phyloP scores from a whole-genome alignment of 1,284 basidiomycete species.

The Peniophora sp. region DNA sequence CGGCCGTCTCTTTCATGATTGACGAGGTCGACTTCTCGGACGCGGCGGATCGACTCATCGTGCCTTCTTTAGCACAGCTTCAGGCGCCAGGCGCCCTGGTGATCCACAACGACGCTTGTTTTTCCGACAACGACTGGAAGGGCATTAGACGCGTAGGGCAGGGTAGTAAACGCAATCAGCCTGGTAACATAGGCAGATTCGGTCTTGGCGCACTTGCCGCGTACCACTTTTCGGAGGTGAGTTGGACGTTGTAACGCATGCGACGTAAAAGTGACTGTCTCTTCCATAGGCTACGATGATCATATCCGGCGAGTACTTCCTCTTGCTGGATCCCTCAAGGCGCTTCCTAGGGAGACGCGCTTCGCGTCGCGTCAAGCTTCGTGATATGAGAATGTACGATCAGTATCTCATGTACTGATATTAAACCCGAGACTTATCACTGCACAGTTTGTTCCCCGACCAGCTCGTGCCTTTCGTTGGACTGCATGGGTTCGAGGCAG shows the following conservation, averaged over 20 bases:
- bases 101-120: conserved; percentile 34
- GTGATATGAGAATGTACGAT: conserved; percentile 21
- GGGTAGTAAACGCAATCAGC: conserved; percentile 31
- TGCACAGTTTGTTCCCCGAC: conserved; percentile 29
- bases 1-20: conserved; percentile 27
- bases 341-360: conserved; percentile 17
- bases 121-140: conserved; percentile 32
- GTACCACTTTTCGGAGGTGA: conserved; percentile 42
- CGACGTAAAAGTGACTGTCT: neutral
- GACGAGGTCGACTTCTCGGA: conserved; percentile 18
- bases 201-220: conserved; percentile 40
- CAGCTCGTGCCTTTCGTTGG: conserved; percentile 31
- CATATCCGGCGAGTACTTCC: conserved; percentile 30
- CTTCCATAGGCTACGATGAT: conserved; percentile 32
- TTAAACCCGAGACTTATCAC: neutral
- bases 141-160: conserved; percentile 35
- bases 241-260: conserved; percentile 7
- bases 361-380: conserved; percentile 19
- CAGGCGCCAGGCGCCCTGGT: conserved; percentile 28
- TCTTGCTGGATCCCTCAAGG: conserved; percentile 39
- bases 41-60: conserved; percentile 6
- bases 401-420: neutral
- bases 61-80: conserved; percentile 21
- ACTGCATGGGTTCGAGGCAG: conserved; percentile 28
- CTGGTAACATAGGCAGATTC: conserved; percentile 38